Base-by-base conservation (phyloP, 1,284 basidiomycete genomes). In the Ustilago curta region DNA sequence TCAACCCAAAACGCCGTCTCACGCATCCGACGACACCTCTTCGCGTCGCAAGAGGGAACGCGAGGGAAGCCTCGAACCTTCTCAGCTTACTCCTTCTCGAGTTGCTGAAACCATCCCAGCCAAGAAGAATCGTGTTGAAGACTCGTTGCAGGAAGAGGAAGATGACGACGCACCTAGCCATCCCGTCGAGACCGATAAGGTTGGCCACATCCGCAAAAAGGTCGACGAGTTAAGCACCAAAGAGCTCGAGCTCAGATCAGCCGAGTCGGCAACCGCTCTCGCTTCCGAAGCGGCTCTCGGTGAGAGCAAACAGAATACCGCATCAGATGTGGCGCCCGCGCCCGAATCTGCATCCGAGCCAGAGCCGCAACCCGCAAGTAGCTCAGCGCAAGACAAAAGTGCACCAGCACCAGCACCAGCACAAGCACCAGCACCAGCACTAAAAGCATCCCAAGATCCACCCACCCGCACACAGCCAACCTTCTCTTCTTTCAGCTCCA, bases 41-140 rank as follows among this genome's bases (percentile, higher is more conserved):
- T 53, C 70, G 29, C 61, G 77, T 40, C 66, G 79, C 9, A 81
- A 81, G 35, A 49, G 79, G 16, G 79, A 81, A 31, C 67, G 79
- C 25, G 79, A 81, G 43, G 78, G 76, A 8, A 81, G 79, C 31
- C 58, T 81, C 18, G 79, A 81, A 35, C 79, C 79, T 4, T 43
- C 71, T 8, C 75, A 68, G 19, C 50, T 55, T 19, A 67, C 64
- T 3, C 64, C 69, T 14, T 60, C 66, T 14, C 57, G 54, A 32
- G 44, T 48, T 1, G 29, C 64, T 12, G 77, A 79, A 21, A 43
- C 75, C 9, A 64, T 81, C 9, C 79, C 79, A 0, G 51, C 78
- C 23, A 81, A 81, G 53, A 81, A 81, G 70, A 81, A 81, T 29
- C 66, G 79, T 8, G 31, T 81, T 12, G 68, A 79, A 40, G 61